Evolutionary conservation across 257 asterid species (phyloP).

Genomic region (Fraxinus cuspidata): DNA sequence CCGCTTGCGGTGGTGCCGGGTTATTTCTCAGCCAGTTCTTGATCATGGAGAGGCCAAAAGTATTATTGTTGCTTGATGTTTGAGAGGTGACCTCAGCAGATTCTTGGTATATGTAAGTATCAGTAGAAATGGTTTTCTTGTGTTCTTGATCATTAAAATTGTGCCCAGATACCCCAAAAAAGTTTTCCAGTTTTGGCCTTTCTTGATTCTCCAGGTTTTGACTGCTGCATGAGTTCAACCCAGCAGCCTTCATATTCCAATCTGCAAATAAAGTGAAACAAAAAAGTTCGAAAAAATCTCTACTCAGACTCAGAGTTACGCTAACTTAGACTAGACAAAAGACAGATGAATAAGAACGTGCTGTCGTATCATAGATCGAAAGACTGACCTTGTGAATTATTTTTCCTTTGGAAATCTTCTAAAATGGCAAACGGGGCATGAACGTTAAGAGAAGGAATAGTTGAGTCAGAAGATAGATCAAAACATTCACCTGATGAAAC

Average conservation of each 20-base stretch:
- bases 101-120: conserved; percentile 32
- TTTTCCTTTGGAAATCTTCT: conserved; percentile 51
- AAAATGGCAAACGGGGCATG: conserved; percentile 50
- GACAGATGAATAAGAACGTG: background rate
- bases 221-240: conserved; percentile 38
- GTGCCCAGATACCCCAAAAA: conserved; percentile 48
- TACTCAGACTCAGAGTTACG: background rate
- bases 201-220: conserved; percentile 39
- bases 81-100: conserved; percentile 30
- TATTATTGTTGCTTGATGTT: conserved; percentile 12
- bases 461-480: conserved; percentile 49
- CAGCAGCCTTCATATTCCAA: conserved; percentile 53
- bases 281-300: background rate
- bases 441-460: conserved; percentile 51
- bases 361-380: background rate
- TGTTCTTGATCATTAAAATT: conserved; percentile 30
- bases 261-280: conserved; percentile 33
- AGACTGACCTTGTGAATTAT: conserved; percentile 48
- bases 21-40: conserved; percentile 74
- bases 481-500: conserved; percentile 41
- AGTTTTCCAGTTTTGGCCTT: conserved; percentile 68
- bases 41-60: conserved; percentile 78
- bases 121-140: background rate
- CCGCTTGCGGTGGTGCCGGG: conserved; percentile 30
- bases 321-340: background rate